Evolutionary conservation across 1,284 basidiomycete species (phyloP), one percentile per base, ranked within the genome.

Genomic region (Trichosporon sp.): DNA sequence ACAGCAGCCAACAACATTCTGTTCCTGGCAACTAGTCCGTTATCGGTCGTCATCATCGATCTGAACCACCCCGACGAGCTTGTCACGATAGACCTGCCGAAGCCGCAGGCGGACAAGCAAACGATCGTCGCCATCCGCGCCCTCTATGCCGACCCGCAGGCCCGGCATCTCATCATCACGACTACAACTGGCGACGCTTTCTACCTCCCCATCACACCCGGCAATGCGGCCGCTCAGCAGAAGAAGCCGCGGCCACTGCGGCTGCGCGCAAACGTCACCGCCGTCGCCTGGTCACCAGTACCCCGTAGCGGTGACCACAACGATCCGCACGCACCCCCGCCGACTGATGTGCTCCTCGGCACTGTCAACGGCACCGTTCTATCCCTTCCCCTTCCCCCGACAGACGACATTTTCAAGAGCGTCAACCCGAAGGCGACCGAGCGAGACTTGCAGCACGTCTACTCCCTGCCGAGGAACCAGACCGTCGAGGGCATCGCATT

Each of bases 341-440:
- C 78, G 1, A 80, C 82, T 0, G 80, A 81, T 69, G 78, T 80
- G 71, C 87, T 99, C n/a, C 88, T 99, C 68, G 97, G 96, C 16
- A 92, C 91, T 0, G 86, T 90, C 72, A 91, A 90, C 72, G 95
- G 95, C 14, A 89, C 89, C 14, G 90, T 98, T 38, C 91, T 94
- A 76, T 94, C 96, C 0, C 73, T 85, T 75, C 91, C 90, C 1
- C 86, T 95, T 1, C 86, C 84, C 88, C 92, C 51, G 87, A 76
- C 92, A 76, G 93, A 96, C 77, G 92, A 96, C 79, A 92, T 96
- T 77, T 95, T 96, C 89, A 95, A 94, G 84, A 91, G 91, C n/a
- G 82, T 84, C 4, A 79, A 80, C 4, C 78, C 79, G 26, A 80
- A 81, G 68, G 77, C 78, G 2, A 70, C 78, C 0, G 85, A 86